Percentiles rank a stretch among this genome's conserved stretches.
Evolutionary conservation across 768 basidiomycete species (phyloP).

Genomic region (Pleurotus cornucopiae): DNA sequence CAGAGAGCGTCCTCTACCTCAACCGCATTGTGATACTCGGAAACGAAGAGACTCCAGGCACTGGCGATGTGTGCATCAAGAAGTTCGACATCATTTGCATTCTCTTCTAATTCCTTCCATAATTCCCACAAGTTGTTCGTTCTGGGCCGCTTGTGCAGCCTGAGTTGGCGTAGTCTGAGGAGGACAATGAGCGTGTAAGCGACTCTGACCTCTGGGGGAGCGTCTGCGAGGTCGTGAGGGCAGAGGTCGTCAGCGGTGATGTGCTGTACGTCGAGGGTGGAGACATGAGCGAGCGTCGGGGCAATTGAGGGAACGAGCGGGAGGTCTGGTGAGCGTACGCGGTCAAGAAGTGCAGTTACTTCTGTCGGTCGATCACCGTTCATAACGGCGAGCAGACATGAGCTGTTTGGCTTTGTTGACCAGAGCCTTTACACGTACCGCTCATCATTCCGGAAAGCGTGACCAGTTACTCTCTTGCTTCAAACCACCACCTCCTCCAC

Average conservation of each 20-base stretch:
- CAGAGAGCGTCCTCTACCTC: constrained; percentile 49
- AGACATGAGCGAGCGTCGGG: constrained; percentile 15
- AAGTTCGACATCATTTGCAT: constrained; percentile 19
- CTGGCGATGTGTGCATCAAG: constrained; percentile 28
- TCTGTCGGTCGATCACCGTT: constrained; percentile 10
- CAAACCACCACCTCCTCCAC: neutral
- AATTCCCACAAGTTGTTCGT: constrained; percentile 10
- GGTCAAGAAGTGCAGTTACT: constrained; percentile 7
- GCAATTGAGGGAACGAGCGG: constrained; percentile 13
- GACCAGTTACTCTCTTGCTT: neutral
- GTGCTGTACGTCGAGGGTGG: constrained; percentile 16
- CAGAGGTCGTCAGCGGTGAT: constrained; percentile 17
- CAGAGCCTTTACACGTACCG: neutral
- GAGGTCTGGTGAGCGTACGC: constrained; percentile 7
- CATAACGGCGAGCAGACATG: constrained; percentile 9
- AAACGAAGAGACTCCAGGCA: constrained; percentile 40
- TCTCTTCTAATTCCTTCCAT: constrained; percentile 9
- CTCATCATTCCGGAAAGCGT: neutral
- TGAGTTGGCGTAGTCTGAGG: constrained; percentile 26
- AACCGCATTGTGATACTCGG: constrained; percentile 28
- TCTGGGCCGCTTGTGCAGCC: constrained; percentile 22
- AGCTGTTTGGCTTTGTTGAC: constrained; percentile 14
- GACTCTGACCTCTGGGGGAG: constrained; percentile 14
- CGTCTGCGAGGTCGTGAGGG: constrained; percentile 13
- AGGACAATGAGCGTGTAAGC: constrained; percentile 30